These are phyloP conservation scores for Peltaster fructicola DNA, from an alignment of 2,329 filamentous ascomycete genomes.

Conservation along the genomic window DNA sequence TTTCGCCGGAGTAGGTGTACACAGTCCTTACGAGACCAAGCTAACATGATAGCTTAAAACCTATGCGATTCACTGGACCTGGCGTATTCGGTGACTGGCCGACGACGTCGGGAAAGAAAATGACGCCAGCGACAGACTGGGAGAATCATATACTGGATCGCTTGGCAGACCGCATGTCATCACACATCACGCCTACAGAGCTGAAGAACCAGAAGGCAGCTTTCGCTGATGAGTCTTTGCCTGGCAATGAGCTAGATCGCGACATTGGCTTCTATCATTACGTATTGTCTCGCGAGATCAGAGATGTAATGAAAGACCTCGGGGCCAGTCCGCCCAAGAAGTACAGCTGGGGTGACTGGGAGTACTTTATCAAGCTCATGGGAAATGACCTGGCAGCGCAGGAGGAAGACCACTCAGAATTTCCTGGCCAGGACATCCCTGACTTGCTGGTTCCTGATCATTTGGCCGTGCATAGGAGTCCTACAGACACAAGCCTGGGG, in stretches of 20 bases:
- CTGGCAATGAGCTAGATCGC: slow-evolving; percentile 26
- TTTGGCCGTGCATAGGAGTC: slow-evolving; percentile 6
- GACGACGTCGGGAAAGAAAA: too few relatives aligned
- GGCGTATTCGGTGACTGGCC: too few relatives aligned
- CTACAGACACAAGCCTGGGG: neutral
- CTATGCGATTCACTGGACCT: too few relatives aligned
- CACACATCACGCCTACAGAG: slow-evolving; percentile 23
- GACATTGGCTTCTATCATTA: slow-evolving; percentile 36
- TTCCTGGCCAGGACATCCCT: slow-evolving; percentile 13
- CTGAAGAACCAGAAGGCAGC: slow-evolving; percentile 24
- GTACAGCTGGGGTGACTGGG: slow-evolving; percentile 26
- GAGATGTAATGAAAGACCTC: slow-evolving; percentile 26
- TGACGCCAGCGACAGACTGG: too few relatives aligned
- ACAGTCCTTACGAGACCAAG: too few relatives aligned
- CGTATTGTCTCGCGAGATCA: slow-evolving; percentile 27
- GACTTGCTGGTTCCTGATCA: slow-evolving; percentile 6
- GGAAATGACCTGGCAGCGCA: too few relatives aligned
- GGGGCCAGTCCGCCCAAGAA: slow-evolving; percentile 19
- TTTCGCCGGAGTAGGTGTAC: too few relatives aligned
- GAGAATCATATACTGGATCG: too few relatives aligned
- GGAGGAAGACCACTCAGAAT: slow-evolving; percentile 23
- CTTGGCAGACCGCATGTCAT: too few relatives aligned
- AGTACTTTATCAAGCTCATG: slow-evolving; percentile 31
- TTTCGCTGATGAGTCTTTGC: too few relatives aligned
- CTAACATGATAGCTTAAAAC: too few relatives aligned